Conservation (phyloP, 352 stramenopile species). For the Peronospora belbahrii region DNA sequence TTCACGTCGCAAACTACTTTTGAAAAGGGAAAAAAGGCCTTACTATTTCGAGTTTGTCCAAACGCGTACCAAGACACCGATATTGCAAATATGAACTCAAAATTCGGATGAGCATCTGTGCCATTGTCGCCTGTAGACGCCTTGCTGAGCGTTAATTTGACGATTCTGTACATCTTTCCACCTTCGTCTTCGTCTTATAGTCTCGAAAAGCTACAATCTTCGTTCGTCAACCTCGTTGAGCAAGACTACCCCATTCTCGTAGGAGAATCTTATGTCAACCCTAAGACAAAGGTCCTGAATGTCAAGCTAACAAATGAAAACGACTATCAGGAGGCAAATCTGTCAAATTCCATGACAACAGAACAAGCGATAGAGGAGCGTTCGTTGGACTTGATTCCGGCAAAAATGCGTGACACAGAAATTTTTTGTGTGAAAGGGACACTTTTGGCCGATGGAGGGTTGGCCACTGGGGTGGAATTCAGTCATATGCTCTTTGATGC, state of each 20-base stretch:
- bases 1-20: too few species aligned
- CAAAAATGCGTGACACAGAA: conserved; percentile 9
- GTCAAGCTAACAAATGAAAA: conserved; percentile 21
- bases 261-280: conserved; percentile 27
- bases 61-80: too few species aligned
- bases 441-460: conserved; percentile 34
- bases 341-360: conserved; percentile 18
- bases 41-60: not conserved
- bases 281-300: conserved; percentile 21
- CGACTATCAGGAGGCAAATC: conserved; percentile 16
- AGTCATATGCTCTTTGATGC: conserved; percentile 44
- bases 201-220: conserved; percentile 30
- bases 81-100: not conserved
- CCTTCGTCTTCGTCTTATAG: conserved; percentile 21
- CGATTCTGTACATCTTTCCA: conserved; percentile 52
- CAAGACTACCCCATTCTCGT: conserved; percentile 46
- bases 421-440: conserved; percentile 33
- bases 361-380: conserved; percentile 24
- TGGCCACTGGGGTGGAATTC: conserved; percentile 37
- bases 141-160: conserved; percentile 41
- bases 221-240: conserved; percentile 28
- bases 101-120: conserved; percentile 1
- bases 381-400: conserved; percentile 32
- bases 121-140: conserved; percentile 45
- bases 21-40: too few species aligned